Evolutionary conservation across 1,139 yeast species (phyloP).

Genomic region (Hanseniaspora uvarum): DNA sequence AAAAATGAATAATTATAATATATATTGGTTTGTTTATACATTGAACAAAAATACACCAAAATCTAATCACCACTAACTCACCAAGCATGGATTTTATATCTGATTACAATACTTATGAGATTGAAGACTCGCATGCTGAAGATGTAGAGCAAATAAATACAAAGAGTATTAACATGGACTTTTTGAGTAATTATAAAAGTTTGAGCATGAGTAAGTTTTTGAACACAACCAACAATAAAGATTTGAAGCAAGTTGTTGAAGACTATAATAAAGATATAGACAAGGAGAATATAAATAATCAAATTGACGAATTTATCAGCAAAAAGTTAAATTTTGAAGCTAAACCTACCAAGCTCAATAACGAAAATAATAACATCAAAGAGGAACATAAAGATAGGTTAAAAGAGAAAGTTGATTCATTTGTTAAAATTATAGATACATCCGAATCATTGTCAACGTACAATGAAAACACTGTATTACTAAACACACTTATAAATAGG

Average conservation of each 20-base stretch:
- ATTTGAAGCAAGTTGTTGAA: neutral
- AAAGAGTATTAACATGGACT: constrained; percentile 7
- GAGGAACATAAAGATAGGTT: neutral
- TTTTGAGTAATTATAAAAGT: constrained; percentile 12
- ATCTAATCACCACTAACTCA: neutral
- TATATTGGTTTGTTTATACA: neutral
- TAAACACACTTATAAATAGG: neutral
- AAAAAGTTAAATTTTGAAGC: neutral
- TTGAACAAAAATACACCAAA: neutral
- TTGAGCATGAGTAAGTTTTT: constrained; percentile 9
- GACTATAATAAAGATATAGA: neutral
- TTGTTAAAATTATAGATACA: neutral
- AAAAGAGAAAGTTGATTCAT: constrained; percentile 1
- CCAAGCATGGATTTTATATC: constrained; percentile 11
- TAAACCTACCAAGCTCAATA: neutral
- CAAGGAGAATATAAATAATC: neutral
- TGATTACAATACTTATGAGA: constrained; percentile 11
- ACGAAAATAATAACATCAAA: neutral
- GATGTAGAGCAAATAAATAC: neutral
- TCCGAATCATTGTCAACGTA: constrained; percentile 5
- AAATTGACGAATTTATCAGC: neutral
- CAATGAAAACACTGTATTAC: neutral
- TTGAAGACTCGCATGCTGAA: neutral
- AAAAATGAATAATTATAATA: neutral
- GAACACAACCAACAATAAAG: neutral